Evolutionary conservation across 169 alveolate genomes (phyloP).

Genomic region (Cryptosporidium baileyi): DNA sequence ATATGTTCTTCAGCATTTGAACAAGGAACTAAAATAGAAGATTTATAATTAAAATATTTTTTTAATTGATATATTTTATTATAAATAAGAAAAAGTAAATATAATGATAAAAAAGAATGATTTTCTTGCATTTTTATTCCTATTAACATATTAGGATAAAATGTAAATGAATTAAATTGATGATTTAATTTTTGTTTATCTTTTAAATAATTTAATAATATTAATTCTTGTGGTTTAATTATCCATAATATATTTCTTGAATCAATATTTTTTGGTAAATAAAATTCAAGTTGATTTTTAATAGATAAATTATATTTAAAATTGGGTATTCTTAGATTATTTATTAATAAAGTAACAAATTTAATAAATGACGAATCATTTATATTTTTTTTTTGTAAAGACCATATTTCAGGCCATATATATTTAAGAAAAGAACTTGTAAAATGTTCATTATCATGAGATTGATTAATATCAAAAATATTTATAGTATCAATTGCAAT

Average conservation of each 20-base stretch:
- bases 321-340: constrained; percentile 12
- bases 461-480: neutral
- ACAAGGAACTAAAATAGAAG: constrained; percentile 27
- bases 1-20: constrained; percentile 43
- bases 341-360: constrained; percentile 25
- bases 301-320: neutral
- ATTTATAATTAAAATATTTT: neutral
- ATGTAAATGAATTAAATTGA: neutral
- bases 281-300: neutral
- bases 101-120: constrained; percentile 28
- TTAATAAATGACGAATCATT: neutral
- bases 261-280: constrained; percentile 5
- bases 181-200: neutral
- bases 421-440: constrained; percentile 34
- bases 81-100: constrained; percentile 34
- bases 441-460: neutral
- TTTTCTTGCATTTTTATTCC: constrained; percentile 1
- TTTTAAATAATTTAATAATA: neutral
- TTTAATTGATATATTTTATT: neutral
- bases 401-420: constrained; percentile 65
- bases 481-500: constrained; percentile 26
- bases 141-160: neutral
- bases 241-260: constrained; percentile 9
- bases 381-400: neutral
- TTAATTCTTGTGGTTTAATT: constrained; percentile 10